Evolutionary conservation across 148 eudicot genomes (phyloP).

Genomic region (Selenicereus undatus): DNA sequence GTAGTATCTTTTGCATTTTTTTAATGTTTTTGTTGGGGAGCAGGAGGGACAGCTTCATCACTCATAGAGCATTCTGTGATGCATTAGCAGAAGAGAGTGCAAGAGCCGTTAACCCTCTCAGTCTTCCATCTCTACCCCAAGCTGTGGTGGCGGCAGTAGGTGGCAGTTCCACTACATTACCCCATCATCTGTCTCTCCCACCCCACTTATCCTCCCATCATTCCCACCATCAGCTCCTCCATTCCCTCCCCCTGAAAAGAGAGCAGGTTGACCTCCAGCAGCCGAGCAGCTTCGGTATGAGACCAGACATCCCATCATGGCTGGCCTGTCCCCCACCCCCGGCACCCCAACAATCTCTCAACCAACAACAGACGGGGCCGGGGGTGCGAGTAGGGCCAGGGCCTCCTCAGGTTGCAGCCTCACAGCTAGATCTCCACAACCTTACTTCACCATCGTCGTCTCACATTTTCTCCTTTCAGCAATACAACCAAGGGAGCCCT

Average conservation of each 20-base stretch:
- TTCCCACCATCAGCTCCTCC: background rate
- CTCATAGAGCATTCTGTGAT: conserved; percentile 90
- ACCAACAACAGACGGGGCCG: background rate
- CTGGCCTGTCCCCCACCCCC: background rate
- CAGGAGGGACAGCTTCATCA: conserved; percentile 93
- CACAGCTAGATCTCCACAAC: background rate
- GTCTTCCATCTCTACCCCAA: background rate
- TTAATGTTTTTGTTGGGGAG: background rate
- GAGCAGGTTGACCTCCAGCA: background rate
- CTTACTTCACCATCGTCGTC: background rate
- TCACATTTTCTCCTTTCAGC: background rate
- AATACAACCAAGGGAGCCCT: conserved; percentile 1
- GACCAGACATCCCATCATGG: background rate
- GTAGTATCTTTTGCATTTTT: too few relatives aligned
- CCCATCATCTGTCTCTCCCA: conserved; percentile 11
- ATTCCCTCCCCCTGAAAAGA: background rate
- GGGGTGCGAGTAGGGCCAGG: background rate
- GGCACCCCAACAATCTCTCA: background rate
- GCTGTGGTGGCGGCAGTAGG: background rate
- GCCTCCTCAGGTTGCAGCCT: background rate
- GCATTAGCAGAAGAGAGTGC: conserved; percentile 70
- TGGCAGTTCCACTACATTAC: background rate
- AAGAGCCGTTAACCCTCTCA: conserved; percentile 21
- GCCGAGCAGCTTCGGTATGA: background rate
- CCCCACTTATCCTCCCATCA: background rate